Conservation (phyloP, 1,284 basidiomycete species). For the Boletellus deceptivus region DNA sequence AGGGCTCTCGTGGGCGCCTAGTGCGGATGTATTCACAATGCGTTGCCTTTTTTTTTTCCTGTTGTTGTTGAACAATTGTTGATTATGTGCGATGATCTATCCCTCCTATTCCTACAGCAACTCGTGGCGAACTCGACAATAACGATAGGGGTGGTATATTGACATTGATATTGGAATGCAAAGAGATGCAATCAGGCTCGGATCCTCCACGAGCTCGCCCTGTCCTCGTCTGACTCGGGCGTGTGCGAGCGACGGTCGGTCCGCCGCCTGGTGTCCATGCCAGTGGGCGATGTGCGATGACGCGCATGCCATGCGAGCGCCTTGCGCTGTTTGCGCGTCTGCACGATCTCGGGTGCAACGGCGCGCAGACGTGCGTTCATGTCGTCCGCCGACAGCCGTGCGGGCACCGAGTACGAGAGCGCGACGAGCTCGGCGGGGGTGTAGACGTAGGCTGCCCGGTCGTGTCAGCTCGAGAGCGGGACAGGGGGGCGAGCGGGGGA, state of each 20-base stretch:
- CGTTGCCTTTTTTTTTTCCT: no score
- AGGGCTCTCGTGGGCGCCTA: slow-evolving; percentile 7
- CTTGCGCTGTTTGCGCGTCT: slow-evolving; percentile 27
- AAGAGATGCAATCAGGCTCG: not conserved
- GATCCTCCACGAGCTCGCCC: slow-evolving; percentile 18
- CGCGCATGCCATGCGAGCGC: slow-evolving; percentile 22
- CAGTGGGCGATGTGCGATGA: not conserved
- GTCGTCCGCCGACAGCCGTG: slow-evolving; percentile 3
- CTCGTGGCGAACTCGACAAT: no score
- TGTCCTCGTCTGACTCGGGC: slow-evolving; percentile 24
- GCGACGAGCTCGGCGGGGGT: slow-evolving; percentile 24
- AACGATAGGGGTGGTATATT: no score
- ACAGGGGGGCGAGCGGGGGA: not conserved
- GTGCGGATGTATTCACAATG: not conserved
- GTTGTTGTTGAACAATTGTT: no score
- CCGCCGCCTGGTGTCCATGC: not conserved
- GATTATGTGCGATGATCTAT: no score
- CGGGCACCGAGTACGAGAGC: slow-evolving; percentile 24
- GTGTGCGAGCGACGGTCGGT: not conserved
- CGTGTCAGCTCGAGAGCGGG: not conserved
- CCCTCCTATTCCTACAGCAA: no score
- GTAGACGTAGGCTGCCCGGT: slow-evolving; percentile 16
- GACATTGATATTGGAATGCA: no score
- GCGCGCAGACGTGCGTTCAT: slow-evolving; percentile 9
- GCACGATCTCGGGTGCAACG: slow-evolving; percentile 27